Percentiles rank a stretch among this genome's conserved stretches.
phyloP scores from a whole-genome alignment of 768 basidiomycete genomes.

The Tephrocybe sp. region DNA sequence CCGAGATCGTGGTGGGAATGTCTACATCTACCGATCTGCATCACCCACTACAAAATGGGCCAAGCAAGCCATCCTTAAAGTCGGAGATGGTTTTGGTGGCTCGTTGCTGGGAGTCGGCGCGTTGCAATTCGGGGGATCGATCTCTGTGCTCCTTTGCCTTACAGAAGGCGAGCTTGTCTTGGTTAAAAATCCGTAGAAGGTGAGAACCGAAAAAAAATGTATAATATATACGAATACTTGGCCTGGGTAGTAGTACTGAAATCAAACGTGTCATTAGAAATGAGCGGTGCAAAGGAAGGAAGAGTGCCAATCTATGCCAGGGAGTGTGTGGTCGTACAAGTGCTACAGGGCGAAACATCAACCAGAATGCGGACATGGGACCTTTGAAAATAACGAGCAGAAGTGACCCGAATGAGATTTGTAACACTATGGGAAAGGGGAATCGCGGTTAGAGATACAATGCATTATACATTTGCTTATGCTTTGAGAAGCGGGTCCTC shows the following conservation, averaged over 20 bases:
- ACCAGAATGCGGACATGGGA: constrained; percentile 18
- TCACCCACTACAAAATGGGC: constrained; percentile 54
- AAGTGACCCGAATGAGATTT: constrained; percentile 17
- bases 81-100: constrained; percentile 68
- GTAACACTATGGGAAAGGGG: constrained; percentile 15
- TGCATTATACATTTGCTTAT: constrained; percentile 16
- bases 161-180: constrained; percentile 76
- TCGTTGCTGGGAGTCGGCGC: constrained; percentile 75
- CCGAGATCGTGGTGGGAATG: constrained; percentile 68
- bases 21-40: constrained; percentile 78
- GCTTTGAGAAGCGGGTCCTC: constrained; percentile 50
- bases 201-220: constrained; percentile 5
- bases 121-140: constrained; percentile 30
- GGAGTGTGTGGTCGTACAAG: constrained; percentile 22
- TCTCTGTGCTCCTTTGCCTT: constrained; percentile 57
- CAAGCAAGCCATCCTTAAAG: constrained; percentile 78
- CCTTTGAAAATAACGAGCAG: constrained; percentile 23
- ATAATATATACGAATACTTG: constrained; percentile 12
- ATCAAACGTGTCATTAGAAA: constrained; percentile 18
- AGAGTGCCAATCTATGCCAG: constrained; percentile 20
- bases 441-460: constrained; percentile 15
- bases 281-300: constrained; percentile 8
- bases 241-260: constrained; percentile 5
- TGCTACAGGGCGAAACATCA: constrained; percentile 28
- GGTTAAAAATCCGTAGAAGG: constrained; percentile 30